Evolutionary conservation across 2,329 filamentous ascomycete species (phyloP).

Genomic region (Mycocentrospora acerina): DNA sequence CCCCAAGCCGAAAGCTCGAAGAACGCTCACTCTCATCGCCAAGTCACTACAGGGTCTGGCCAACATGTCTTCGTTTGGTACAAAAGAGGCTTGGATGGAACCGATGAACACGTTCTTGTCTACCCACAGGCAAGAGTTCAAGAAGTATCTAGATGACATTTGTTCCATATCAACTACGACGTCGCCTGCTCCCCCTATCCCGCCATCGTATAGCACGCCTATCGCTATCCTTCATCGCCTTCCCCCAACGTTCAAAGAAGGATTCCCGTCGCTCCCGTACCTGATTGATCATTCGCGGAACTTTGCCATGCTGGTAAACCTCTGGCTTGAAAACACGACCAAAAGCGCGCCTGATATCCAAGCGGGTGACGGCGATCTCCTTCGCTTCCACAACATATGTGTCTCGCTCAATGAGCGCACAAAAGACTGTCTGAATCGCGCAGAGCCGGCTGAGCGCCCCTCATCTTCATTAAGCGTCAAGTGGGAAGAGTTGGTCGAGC

Average conservation of each 20-base stretch:
- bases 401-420: slow-evolving; percentile 50
- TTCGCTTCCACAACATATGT: slow-evolving; percentile 53
- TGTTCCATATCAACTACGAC: slow-evolving; percentile 76
- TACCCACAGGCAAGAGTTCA: slow-evolving; percentile 75
- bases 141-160: slow-evolving; percentile 81
- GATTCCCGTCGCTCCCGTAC: slow-evolving; percentile 90
- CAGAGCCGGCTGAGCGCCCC: slow-evolving; percentile 55
- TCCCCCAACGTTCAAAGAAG: slow-evolving; percentile 78
- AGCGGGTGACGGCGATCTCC: slow-evolving; percentile 48
- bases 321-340: slow-evolving; percentile 67
- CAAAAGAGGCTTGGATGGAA: slow-evolving; percentile 98
- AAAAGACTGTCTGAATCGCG: slow-evolving; percentile 52
- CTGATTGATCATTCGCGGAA: slow-evolving; percentile 86
- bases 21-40: slow-evolving; percentile 87
- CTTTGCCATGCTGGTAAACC: slow-evolving; percentile 77
- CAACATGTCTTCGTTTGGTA: slow-evolving; percentile 88
- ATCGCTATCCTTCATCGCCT: slow-evolving; percentile 84
- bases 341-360: slow-evolving; percentile 42
- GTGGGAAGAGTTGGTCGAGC: slow-evolving; percentile 57
- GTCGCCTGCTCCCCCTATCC: slow-evolving; percentile 60
- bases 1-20: slow-evolving; percentile 77
- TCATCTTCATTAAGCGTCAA: slow-evolving; percentile 50
- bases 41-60: slow-evolving; percentile 90
- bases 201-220: slow-evolving; percentile 88
- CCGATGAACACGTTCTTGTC: slow-evolving; percentile 90